These are phyloP conservation scores for Eimeria zaria DNA, from an alignment of 169 alveolate genomes.

Conservation along the genomic window DNA sequence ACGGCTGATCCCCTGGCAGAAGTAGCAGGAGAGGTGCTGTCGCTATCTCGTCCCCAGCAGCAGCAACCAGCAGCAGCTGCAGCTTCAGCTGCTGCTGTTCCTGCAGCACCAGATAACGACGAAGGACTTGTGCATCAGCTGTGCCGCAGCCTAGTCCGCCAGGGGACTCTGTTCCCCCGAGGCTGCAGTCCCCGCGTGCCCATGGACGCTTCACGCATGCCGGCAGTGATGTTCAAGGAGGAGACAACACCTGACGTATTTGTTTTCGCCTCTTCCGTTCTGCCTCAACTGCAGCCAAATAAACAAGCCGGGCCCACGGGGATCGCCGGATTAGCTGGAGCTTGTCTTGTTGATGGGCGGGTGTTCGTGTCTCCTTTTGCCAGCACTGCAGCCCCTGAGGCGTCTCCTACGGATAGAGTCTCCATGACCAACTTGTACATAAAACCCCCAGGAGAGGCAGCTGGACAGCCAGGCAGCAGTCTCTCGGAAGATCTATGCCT, in stretches of 20 bases:
- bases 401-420: not conserved
- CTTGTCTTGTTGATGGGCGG: slow-evolving; percentile 70
- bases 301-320: not conserved
- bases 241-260: slow-evolving; percentile 62
- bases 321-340: slow-evolving; percentile 12
- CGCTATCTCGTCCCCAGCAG: slow-evolving; percentile 25
- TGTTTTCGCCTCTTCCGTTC: slow-evolving; percentile 59
- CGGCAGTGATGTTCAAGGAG: slow-evolving; percentile 73
- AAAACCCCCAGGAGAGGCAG: slow-evolving; percentile 25
- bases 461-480: not conserved
- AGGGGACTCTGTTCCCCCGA: slow-evolving; percentile 78
- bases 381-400: not conserved
- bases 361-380: slow-evolving; percentile 70
- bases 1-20: slow-evolving; percentile 82
- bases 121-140: slow-evolving; percentile 23
- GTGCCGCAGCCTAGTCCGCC: slow-evolving; percentile 75
- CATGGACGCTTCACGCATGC: slow-evolving; percentile 55
- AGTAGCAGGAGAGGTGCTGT: slow-evolving; percentile 69
- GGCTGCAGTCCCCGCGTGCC: slow-evolving; percentile 76
- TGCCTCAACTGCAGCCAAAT: slow-evolving; percentile 60
- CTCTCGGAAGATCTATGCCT: slow-evolving; percentile 21
- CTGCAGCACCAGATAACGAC: not conserved
- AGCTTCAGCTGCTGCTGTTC: not conserved
- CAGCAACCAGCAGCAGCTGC: not conserved
- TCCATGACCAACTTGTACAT: not conserved